Conservation (phyloP, 306 rosid genomes). For the Ochetophila trinervis region DNA sequence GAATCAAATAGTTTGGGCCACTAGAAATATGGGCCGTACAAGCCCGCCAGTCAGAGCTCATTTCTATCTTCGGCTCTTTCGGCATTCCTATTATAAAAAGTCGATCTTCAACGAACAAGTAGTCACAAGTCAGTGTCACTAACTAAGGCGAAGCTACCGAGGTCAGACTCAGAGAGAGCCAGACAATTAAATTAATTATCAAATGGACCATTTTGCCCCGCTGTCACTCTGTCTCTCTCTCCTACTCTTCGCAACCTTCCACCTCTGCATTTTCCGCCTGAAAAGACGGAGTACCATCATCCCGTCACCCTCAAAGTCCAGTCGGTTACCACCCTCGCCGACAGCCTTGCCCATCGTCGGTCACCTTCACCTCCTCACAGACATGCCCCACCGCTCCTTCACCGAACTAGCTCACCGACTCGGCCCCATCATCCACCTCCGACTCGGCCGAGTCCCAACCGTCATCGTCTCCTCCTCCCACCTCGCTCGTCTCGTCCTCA, state of each 20-base stretch:
- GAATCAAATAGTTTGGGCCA: no score
- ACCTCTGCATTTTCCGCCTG: not conserved
- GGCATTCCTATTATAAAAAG: no score
- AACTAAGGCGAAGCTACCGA: no score
- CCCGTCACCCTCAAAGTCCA: not conserved
- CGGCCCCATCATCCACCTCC: conserved; percentile 38
- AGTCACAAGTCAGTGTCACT: no score
- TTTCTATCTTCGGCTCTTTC: no score
- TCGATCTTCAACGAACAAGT: no score
- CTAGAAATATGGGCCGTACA: no score
- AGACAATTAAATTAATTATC: no score
- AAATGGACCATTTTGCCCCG: conserved; percentile 9
- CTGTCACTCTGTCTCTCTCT: not conserved
- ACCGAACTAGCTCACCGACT: conserved; percentile 22
- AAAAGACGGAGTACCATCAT: not conserved
- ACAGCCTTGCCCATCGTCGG: conserved; percentile 33
- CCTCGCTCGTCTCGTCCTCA: conserved; percentile 32
- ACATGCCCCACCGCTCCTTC: conserved; percentile 26
- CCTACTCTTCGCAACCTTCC: not conserved
- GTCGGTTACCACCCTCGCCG: conserved; percentile 33
- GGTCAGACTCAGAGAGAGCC: no score
- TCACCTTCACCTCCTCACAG: conserved; percentile 37
- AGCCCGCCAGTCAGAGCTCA: no score
- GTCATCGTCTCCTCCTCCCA: conserved; percentile 33
- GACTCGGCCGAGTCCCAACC: conserved; percentile 38